Conservation (phyloP, 2,329 filamentous ascomycete genomes). For the Cladorrhinum sp. region DNA sequence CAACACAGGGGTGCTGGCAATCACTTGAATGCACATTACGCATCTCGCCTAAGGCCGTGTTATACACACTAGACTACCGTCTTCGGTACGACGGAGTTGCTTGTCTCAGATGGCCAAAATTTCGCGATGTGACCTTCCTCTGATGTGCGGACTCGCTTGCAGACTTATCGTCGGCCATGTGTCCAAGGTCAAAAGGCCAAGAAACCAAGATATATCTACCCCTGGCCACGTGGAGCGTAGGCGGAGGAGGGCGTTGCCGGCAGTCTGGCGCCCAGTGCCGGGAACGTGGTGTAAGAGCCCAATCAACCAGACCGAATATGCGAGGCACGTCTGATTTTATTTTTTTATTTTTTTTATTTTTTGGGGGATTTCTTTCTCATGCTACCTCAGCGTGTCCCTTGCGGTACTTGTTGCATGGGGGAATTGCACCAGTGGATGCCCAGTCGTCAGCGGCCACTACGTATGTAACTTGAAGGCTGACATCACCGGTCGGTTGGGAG, state of each 20-base stretch:
- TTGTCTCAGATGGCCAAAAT: not conserved
- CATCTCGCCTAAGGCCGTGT: not conserved
- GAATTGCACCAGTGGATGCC: not conserved
- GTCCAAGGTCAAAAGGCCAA: not conserved
- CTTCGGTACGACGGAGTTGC: not conserved
- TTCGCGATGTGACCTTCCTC: not conserved
- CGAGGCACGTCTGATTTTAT: not conserved
- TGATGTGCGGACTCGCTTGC: not conserved
- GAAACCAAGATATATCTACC: not conserved
- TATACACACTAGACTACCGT: not conserved
- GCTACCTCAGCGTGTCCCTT: not conserved
- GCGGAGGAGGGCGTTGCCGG: slow-evolving; percentile 6
- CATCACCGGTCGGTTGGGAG: slow-evolving; percentile 1
- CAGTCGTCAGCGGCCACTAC: not conserved
- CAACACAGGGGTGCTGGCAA: not conserved
- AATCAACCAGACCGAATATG: not conserved
- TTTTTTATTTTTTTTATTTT: no score
- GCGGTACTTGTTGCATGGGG: not conserved
- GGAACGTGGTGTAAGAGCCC: not conserved
- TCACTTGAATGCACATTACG: not conserved
- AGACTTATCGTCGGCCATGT: not conserved
- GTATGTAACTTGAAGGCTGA: not conserved
- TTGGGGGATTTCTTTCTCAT: not conserved
- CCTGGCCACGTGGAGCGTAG: slow-evolving; percentile 17
- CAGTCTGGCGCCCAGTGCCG: not conserved